Evolutionary conservation across 2,329 filamentous ascomycete genomes (phyloP).

Genomic region (Aspergillus brunneoviolaceus): DNA sequence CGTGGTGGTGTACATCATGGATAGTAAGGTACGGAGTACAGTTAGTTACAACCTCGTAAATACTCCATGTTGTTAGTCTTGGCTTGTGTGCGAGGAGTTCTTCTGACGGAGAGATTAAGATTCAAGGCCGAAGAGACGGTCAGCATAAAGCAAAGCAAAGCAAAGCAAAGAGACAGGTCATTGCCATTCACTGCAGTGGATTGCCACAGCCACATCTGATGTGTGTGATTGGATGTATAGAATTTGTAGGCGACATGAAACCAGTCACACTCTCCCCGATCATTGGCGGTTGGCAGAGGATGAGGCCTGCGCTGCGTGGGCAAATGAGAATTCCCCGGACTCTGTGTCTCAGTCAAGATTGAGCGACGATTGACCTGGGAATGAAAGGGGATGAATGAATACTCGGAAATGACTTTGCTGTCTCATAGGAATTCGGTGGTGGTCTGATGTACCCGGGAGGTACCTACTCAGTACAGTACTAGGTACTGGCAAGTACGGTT

Average conservation of each 20-base stretch:
- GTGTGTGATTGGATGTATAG: not conserved
- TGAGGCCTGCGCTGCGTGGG: not conserved
- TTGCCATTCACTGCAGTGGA: not conserved
- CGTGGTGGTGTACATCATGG: no score
- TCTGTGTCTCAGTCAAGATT: not conserved
- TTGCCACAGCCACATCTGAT: not conserved
- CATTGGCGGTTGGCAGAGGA: not conserved
- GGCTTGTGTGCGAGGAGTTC: no score
- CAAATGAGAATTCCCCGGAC: no score
- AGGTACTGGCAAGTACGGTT: not conserved
- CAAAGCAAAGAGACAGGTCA: not conserved
- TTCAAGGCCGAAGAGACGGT: no score
- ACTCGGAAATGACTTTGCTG: not conserved
- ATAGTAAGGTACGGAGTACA: no score
- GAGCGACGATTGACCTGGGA: no score
- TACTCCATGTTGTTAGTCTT: no score
- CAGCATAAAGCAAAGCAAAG: no score
- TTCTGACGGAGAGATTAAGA: no score
- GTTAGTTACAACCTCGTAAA: no score
- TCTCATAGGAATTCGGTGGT: not conserved
- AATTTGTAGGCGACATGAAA: not conserved
- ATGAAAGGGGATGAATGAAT: no score
- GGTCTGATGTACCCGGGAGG: not conserved
- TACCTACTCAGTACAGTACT: not conserved
- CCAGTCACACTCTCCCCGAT: not conserved